A percentile compares a stretch with the other conserved stretches of the same genome.
Conservation (phyloP, 2,329 filamentous ascomycete species). For the Ophiocordyceps camponoti-saundersi region DNA sequence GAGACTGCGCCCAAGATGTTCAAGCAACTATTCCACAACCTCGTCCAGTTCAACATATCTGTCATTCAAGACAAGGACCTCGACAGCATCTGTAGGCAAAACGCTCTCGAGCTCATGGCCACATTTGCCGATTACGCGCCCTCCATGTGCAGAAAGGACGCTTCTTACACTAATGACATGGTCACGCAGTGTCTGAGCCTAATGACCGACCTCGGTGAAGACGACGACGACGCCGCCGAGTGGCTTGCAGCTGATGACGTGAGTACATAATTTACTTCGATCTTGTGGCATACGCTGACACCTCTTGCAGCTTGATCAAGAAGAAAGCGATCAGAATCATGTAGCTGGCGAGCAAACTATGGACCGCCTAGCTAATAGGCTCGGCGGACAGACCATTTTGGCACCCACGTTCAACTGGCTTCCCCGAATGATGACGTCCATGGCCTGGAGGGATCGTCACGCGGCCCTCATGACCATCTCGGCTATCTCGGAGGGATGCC, state of each 20-base stretch:
- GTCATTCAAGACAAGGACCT: conserved; percentile 95
- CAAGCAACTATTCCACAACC: conserved; percentile 77
- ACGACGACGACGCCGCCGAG: conserved; percentile 87
- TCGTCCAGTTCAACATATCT: conserved; percentile 83
- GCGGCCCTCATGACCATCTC: conserved; percentile 98
- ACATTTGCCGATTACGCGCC: conserved; percentile 94
- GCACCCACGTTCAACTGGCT: conserved; percentile 94
- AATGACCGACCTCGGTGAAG: conserved; percentile 91
- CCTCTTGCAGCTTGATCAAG: conserved; percentile 55
- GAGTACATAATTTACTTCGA: conserved; percentile 16
- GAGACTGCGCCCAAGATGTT: conserved; percentile 97
- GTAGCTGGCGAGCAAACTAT: conserved; percentile 97
- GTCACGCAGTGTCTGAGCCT: conserved; percentile 94
- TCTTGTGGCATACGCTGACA: conserved; percentile 9
- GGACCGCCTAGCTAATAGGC: conserved; percentile 93
- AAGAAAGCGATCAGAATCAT: conserved; percentile 94
- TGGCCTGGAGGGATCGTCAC: conserved; percentile 86
- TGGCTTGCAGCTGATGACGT: conserved; percentile 90
- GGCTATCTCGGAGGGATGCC: conserved; percentile 92
- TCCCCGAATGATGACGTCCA: conserved; percentile 91
- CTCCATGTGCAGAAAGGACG: conserved; percentile 86
- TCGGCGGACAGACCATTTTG: conserved; percentile 83
- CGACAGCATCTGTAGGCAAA: conserved; percentile 77
- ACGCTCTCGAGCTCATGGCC: conserved; percentile 90
- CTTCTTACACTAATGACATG: conserved; percentile 88